Evolutionary conservation across 192 early-diverging fungal species (phyloP), one percentile per base, ranked within the genome.

Genomic region (Funneliformis geosporum): DNA sequence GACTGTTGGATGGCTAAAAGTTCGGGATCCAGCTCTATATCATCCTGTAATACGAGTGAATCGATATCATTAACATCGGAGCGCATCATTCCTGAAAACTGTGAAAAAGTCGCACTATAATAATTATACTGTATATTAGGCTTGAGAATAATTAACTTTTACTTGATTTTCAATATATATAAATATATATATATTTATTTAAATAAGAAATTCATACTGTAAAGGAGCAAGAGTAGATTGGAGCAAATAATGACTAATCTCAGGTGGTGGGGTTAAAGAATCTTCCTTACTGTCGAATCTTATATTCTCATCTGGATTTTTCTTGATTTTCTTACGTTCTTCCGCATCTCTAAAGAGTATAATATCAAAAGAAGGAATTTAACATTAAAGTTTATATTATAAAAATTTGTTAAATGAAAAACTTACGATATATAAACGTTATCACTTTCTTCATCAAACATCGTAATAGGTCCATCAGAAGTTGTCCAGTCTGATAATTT

Each of bases 21-120:
- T 60, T 64, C 75, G 21, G 75, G 75, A 44, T 76, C 75, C 21
- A 76, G 25, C 16, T 76, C 75, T 27, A 64, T 76, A 38, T 74
- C 72, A 60, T 59, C 44, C 27, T 74, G 72, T 47, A 25, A n/a
- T 27, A 25, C 46, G 1, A 10, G 46, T 42, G 60, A 76, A 38
- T 28, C 46, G 2, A 64, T 23, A 10, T 43, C 60, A 42, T 23
- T 61, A 62, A 21, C 10, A 38, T 60, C 60, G 25, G 60, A 40
- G 16, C 75, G 28, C 9, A 76, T 23, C 10, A 21, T 12, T 42
- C 61, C 60, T 16, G 75, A 76, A 64, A 64, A 76, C 14, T 76
- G 75, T 23, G 60, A 18, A 1, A 76, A 39, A 18, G 75, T 44
- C 23, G 39, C 42, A 18, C 75, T 76, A 40, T 11, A 72, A 44